phyloP scores from a whole-genome alignment of 257 asterid genomes.

The Penstemon newberryi region DNA sequence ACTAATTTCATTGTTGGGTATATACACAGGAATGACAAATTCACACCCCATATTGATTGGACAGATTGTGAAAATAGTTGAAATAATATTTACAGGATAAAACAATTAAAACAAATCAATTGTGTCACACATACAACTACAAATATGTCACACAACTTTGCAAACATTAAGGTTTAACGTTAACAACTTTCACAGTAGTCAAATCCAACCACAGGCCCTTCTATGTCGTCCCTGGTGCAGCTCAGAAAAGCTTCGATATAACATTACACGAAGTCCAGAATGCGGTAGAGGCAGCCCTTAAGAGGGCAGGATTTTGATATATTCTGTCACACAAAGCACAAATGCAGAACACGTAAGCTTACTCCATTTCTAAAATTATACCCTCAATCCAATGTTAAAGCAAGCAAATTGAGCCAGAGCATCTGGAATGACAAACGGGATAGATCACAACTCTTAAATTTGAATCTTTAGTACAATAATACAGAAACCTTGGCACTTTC shows the following conservation, averaged over 20 bases:
- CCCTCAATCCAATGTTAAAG: neutral
- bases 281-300: constrained; percentile 80
- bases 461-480: too few species aligned
- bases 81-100: constrained; percentile 19
- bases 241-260: constrained; percentile 85
- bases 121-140: constrained; percentile 15
- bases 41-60: neutral
- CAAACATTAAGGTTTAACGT: constrained; percentile 13
- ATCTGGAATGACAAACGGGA: neutral
- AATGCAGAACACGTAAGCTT: constrained; percentile 9
- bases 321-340: constrained; percentile 47
- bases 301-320: constrained; percentile 89
- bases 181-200: constrained; percentile 21
- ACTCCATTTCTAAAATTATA: neutral
- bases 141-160: constrained; percentile 29
- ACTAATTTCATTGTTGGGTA: neutral
- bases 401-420: neutral
- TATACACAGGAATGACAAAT: neutral
- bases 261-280: constrained; percentile 92
- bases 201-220: constrained; percentile 15
- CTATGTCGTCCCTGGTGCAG: constrained; percentile 11
- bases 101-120: constrained; percentile 14
- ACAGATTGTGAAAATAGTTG: neutral
- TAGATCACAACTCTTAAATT: neutral
- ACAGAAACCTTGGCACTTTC: too few species aligned